Conservation (phyloP, 2,329 filamentous ascomycete species). For the Xylaria sp. region DNA sequence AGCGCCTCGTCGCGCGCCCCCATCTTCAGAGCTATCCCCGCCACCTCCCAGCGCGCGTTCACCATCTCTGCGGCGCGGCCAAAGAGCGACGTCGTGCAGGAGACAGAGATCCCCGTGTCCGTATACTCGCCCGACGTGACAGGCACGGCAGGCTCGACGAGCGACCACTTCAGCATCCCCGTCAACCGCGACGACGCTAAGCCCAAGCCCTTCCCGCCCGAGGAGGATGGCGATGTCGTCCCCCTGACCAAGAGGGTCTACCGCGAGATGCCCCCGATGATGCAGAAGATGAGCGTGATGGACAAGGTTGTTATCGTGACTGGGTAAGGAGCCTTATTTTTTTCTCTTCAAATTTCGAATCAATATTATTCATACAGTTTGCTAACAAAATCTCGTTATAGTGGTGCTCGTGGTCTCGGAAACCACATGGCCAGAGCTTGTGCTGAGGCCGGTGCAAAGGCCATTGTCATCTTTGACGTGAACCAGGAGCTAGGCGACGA, state of each 20-base stretch:
- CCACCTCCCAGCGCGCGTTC: slow-evolving; percentile 52
- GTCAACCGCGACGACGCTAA: slow-evolving; percentile 58
- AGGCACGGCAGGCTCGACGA: slow-evolving; percentile 53
- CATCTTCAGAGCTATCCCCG: slow-evolving; percentile 43
- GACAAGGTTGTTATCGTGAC: slow-evolving; percentile 79
- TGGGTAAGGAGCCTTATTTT: slow-evolving; percentile 67
- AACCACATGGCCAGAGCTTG: slow-evolving; percentile 83
- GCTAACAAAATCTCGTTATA: slow-evolving; percentile 50
- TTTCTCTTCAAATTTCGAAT: not conserved
- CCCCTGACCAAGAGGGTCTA: slow-evolving; percentile 66
- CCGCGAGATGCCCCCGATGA: slow-evolving; percentile 68
- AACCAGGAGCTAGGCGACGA: slow-evolving; percentile 79
- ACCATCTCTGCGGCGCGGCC: slow-evolving; percentile 51
- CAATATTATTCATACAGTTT: not conserved
- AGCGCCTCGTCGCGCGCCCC: slow-evolving; percentile 40
- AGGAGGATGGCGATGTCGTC: slow-evolving; percentile 59
- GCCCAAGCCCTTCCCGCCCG: slow-evolving; percentile 55
- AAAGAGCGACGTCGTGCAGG: slow-evolving; percentile 64
- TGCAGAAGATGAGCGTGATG: slow-evolving; percentile 75
- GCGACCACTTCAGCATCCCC: slow-evolving; percentile 66
- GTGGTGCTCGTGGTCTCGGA: slow-evolving; percentile 79
- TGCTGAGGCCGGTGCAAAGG: slow-evolving; percentile 78
- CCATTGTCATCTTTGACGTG: slow-evolving; percentile 79
- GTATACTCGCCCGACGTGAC: slow-evolving; percentile 62
- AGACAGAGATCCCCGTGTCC: slow-evolving; percentile 67